These are phyloP conservation scores for Sanguinoderma infundibulare DNA, from an alignment of 1,284 basidiomycete genomes.

Conservation along the genomic window DNA sequence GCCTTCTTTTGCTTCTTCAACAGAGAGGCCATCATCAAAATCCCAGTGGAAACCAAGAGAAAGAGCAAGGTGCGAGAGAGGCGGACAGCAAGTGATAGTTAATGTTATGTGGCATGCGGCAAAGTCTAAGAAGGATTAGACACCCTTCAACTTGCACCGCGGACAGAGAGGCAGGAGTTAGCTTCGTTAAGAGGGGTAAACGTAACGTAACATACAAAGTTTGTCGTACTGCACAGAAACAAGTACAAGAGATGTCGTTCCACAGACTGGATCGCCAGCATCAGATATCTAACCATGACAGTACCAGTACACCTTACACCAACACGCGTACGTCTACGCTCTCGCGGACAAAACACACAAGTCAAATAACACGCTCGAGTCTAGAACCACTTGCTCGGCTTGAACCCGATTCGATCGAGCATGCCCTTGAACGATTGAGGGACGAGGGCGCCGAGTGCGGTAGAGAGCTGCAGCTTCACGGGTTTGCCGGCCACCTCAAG, in stretches of 20 bases:
- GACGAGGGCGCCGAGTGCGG: constrained; percentile 53
- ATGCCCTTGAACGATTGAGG: constrained; percentile 55
- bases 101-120: too few species aligned
- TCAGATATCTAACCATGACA: constrained; percentile 6
- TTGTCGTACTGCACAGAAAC: neutral
- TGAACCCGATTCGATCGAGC: constrained; percentile 57
- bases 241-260: neutral
- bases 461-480: constrained; percentile 47
- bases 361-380: neutral
- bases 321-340: constrained; percentile 1
- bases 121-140: too few species aligned
- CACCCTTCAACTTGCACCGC: too few species aligned
- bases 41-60: neutral
- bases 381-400: constrained; percentile 58
- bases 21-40: constrained; percentile 67
- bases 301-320: constrained; percentile 6
- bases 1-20: constrained; percentile 65
- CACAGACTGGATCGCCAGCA: constrained; percentile 4
- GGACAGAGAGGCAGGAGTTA: neutral
- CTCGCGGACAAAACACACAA: neutral
- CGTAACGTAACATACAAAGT: constrained; percentile 13
- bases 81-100: neutral
- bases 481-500: constrained; percentile 54
- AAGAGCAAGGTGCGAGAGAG: neutral
- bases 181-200: constrained; percentile 7